phyloP scores from a whole-genome alignment of 1,284 basidiomycete species.

The Mycosarcoma mackinlayi region DNA sequence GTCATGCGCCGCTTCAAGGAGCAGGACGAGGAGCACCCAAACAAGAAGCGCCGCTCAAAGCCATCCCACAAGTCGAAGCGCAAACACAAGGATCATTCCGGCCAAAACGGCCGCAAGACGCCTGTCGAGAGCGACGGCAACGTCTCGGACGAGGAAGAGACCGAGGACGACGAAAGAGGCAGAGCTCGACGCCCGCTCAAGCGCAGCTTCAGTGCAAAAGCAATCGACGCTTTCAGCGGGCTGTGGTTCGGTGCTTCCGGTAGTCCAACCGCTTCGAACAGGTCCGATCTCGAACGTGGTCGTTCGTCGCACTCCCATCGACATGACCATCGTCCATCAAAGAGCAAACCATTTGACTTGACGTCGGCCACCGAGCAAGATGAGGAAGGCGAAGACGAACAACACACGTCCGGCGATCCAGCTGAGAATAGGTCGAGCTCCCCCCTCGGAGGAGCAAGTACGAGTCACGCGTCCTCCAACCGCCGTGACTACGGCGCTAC shows the following conservation, averaged over 20 bases:
- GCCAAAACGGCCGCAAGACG: conserved; percentile 11
- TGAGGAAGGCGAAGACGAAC: conserved; percentile 34
- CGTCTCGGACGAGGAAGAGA: conserved; percentile 54
- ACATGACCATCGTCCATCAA: conserved; percentile 3
- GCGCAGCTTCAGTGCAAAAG: conserved; percentile 53
- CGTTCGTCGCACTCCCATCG: conserved; percentile 1
- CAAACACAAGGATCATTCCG: conserved; percentile 8
- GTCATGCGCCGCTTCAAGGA: conserved; percentile 62
- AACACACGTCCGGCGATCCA: conserved; percentile 2
- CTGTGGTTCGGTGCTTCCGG: conserved; percentile 49
- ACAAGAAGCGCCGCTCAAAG: conserved; percentile 20
- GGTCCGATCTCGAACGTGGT: conserved; percentile 34
- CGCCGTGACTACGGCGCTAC: conserved; percentile 37
- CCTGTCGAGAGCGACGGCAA: conserved; percentile 49
- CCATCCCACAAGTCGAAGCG: conserved; percentile 29
- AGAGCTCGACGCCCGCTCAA: conserved; percentile 28
- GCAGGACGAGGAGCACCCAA: conserved; percentile 14
- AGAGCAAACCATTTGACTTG: conserved; percentile 28
- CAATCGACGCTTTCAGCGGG: conserved; percentile 49
- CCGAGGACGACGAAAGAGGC: conserved; percentile 43
- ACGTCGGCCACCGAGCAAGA: conserved; percentile 38
- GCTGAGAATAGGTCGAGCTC: conserved; percentile 11
- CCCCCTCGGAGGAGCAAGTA: background rate
- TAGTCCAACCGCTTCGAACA: conserved; percentile 24
- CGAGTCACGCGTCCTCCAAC: background rate